phyloP scores from a whole-genome alignment of 768 basidiomycete species.

The Serendipita sp. region DNA sequence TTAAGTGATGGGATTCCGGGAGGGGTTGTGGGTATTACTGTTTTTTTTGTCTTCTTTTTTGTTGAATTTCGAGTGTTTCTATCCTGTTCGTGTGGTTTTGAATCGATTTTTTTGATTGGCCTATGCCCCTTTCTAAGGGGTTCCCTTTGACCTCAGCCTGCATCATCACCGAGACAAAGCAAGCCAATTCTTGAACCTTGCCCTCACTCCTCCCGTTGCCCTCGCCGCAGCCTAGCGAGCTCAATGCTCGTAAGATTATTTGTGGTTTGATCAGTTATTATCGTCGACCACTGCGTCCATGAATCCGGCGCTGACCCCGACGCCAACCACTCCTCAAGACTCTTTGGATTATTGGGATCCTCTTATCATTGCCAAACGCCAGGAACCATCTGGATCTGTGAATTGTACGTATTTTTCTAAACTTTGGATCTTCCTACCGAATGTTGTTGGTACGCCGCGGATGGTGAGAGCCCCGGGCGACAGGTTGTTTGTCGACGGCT shows the following conservation, averaged over 20 bases:
- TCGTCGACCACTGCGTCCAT: neutral
- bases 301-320: neutral
- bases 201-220: neutral
- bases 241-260: neutral
- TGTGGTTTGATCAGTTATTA: neutral
- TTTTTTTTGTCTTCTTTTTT: neutral
- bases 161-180: neutral
- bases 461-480: neutral
- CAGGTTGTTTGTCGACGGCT: neutral
- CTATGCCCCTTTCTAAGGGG: neutral
- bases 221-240: neutral
- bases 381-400: neutral
- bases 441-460: neutral
- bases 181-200: neutral
- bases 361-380: neutral
- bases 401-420: neutral
- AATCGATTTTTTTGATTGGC: neutral
- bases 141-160: neutral
- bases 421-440: neutral
- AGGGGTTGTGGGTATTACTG: neutral
- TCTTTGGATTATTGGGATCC: neutral
- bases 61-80: neutral
- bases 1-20: constrained; percentile 8
- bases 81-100: neutral
- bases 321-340: neutral